Base-by-base conservation (phyloP, 306 rosid genomes). In the Crotalaria pallida region DNA sequence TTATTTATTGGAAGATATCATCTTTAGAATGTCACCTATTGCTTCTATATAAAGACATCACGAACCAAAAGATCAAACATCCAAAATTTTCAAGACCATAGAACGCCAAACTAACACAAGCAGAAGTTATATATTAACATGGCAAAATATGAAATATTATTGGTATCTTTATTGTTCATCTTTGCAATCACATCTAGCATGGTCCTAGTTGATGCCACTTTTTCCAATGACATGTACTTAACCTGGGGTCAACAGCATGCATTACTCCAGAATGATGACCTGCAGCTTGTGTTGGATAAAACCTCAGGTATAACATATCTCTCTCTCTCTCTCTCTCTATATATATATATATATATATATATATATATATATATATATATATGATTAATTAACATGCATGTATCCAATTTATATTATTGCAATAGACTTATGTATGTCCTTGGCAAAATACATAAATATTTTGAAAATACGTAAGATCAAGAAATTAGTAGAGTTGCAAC, bases 221-320 rank as follows among this genome's bases (percentile, higher is more conserved):
- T 81, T 56, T 67, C 84, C n/a, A 57, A 83, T 63, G 88, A 86
- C 82, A 88, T 85, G 92, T 74, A 69, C 71, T 26, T 92, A 61
- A 76, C 76, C 3, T 84, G 92, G 89, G 96, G 96, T 43, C n/a
- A 34, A 59, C 83, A 80, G 49, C 88, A 82, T 10, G 81, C 91
- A 18, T 11, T 63, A 50, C 19, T 89, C 71, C 67, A 60, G 70
- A 81, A 92, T 47, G 92, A 88, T 5, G 88, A 85, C 50, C 92
- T 89, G 31, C 82, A 82, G 45, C 96, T 92, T 47, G 91, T 84
- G 67, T 81, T 92, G 53, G 88, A 88, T 81, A 57, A 61, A 70
- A 76, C 79, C 22, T 80, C 96, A 76, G 96, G 98, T 89, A 27
- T 22, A 60, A 70, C 26, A n/a, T n/a, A n/a, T n/a, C n/a, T n/a